Base-by-base conservation (phyloP, 2,329 filamentous ascomycete genomes). In the Daldinia sp. region DNA sequence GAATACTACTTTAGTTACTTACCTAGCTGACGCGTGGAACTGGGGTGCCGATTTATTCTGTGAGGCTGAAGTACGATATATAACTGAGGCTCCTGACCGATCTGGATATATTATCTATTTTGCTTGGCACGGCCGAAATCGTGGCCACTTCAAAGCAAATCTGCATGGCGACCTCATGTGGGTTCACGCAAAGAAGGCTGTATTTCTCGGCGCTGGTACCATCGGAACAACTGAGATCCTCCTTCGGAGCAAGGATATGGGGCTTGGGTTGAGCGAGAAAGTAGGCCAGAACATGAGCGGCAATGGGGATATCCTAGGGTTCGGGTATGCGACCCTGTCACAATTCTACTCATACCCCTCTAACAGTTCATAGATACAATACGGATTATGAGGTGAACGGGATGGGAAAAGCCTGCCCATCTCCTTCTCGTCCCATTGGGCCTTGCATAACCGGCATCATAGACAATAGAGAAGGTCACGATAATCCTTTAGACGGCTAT, bases 21-120 rank as follows among this genome's bases (percentile, higher is more conserved):
- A 92, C 73, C 80, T 92, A 6, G 84, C 87, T 6, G 90, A 92
- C 76, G 89, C 90, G 1, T 92, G 89, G 89, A 90, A 91, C 73
- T 90, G 89, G 88, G 90, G 89, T 7, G 88, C 90, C 12, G 89
- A 92, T 74, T 87, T 92, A 78, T 92, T 92, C 69, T 92, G 90
- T 77, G 85, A 89, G 72, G 89, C 88, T 67, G 89, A 92, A 76
- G 90, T 91, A 1, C 82, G 87, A 50, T 87, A 90, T 73, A 81
- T 92, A 57, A 84, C 87, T 62, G 85, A 88, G 75, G 83, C 84
- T 46, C 81, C 81, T 1, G 78, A 79, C 4, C 83, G 84, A 13
- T 10, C 46, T 4, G 89, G 90, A 1, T 92, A 90, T 75, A 81
- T 89, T 20, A 80, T 92, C 30, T 90, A 86, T 78, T 91, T 89